A percentile compares a stretch with the other conserved stretches of the same genome.
Evolutionary conservation across 345 rosid species (phyloP).

Genomic region (Aurinia saxatilis): DNA sequence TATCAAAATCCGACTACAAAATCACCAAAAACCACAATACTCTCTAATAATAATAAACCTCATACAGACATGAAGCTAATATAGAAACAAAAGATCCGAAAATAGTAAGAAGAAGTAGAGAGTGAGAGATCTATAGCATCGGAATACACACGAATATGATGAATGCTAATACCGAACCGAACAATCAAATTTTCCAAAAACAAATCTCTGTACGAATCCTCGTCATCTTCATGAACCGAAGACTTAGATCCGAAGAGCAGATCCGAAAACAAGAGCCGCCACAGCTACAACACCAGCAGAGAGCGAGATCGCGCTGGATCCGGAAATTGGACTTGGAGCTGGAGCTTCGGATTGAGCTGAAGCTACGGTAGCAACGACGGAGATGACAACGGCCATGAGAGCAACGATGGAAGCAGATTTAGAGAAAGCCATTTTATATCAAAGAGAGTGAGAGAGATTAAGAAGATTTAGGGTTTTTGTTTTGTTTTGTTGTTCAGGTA

Average conservation of each 20-base stretch:
- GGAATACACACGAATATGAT: constrained; percentile 26
- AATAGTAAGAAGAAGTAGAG: neutral
- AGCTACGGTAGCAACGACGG: constrained; percentile 30
- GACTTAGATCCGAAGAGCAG: constrained; percentile 46
- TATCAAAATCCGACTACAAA: constrained; percentile 15
- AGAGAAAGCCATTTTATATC: constrained; percentile 35
- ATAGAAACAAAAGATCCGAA: neutral
- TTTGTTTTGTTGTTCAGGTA: neutral
- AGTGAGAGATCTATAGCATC: constrained; percentile 23
- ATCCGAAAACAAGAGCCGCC: constrained; percentile 38
- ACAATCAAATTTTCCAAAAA: neutral
- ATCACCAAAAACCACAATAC: constrained; percentile 4
- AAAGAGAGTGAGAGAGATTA: neutral
- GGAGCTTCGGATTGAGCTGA: constrained; percentile 47
- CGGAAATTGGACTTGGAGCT: constrained; percentile 50
- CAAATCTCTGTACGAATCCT: constrained; percentile 31
- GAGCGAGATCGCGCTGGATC: constrained; percentile 34
- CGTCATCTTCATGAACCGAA: neutral
- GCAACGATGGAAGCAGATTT: constrained; percentile 27
- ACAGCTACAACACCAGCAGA: constrained; percentile 35
- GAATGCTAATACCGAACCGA: constrained; percentile 20
- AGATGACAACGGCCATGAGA: constrained; percentile 29
- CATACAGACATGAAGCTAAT: constrained; percentile 16
- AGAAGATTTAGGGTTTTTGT: neutral
- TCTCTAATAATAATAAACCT: constrained; percentile 5